Conservation (phyloP, 805 yeast genomes). For the Martiniozyma abietophila region DNA sequence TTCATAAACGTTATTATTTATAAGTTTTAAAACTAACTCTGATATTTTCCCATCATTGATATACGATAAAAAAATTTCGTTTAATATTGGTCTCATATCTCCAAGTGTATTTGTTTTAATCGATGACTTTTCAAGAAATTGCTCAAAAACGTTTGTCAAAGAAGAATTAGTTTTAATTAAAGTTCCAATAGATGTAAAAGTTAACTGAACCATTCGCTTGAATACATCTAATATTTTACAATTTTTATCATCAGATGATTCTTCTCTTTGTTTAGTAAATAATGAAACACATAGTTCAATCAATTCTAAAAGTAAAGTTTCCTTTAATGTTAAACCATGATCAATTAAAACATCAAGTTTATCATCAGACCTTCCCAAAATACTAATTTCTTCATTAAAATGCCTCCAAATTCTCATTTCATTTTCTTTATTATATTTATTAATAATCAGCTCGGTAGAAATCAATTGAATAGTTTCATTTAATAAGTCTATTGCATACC, state of each 20-base stretch:
- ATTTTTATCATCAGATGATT: background rate
- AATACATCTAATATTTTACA: slow-evolving; percentile 23
- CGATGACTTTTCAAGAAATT: slow-evolving; percentile 41
- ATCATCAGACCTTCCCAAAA: slow-evolving; percentile 21
- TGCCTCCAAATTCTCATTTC: slow-evolving; percentile 29
- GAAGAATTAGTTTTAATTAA: slow-evolving; percentile 26
- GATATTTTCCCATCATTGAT: slow-evolving; percentile 53
- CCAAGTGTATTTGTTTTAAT: slow-evolving; percentile 44
- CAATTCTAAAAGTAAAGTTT: slow-evolving; percentile 31
- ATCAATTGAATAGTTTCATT: slow-evolving; percentile 11
- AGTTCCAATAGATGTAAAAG: slow-evolving; percentile 33
- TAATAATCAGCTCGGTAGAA: slow-evolving; percentile 18
- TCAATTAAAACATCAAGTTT: slow-evolving; percentile 8
- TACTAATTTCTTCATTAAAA: slow-evolving; percentile 26
- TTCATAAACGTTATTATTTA: slow-evolving; percentile 47
- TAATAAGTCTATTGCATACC: slow-evolving; percentile 24
- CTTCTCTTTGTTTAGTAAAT: slow-evolving; percentile 21
- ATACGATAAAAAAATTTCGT: slow-evolving; percentile 56
- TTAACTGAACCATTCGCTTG: slow-evolving; percentile 33
- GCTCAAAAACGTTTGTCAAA: slow-evolving; percentile 45
- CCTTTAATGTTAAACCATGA: slow-evolving; percentile 22
- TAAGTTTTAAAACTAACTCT: slow-evolving; percentile 38
- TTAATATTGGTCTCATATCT: slow-evolving; percentile 49
- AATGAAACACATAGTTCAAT: slow-evolving; percentile 31
- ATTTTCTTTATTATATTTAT: slow-evolving; percentile 8